Evolutionary conservation across 768 basidiomycete species (phyloP).

Genomic region (Tylopilus sp.): DNA sequence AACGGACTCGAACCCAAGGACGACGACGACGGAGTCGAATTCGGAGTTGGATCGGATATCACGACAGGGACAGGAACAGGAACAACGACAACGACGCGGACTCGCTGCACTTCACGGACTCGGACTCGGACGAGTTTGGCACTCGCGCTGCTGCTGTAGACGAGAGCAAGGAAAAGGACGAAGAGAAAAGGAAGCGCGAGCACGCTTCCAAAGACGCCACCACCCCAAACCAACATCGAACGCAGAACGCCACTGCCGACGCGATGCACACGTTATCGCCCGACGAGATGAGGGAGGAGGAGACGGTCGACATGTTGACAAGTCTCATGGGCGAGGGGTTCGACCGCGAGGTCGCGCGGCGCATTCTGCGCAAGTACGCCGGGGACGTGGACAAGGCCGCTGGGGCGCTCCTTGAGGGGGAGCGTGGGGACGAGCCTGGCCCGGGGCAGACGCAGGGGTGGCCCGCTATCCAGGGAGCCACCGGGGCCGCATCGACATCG

Average conservation of each 20-base stretch:
- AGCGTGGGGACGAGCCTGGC: conserved; percentile 37
- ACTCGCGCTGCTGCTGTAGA: not conserved
- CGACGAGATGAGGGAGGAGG: conserved; percentile 29
- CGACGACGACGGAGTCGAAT: conserved; percentile 14
- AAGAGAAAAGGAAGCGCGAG: not conserved
- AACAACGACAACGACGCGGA: not conserved
- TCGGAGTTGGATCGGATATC: conserved; percentile 13
- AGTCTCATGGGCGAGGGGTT: conserved; percentile 39
- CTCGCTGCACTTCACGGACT: conserved; percentile 14
- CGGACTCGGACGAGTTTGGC: conserved; percentile 17
- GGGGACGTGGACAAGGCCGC: conserved; percentile 57
- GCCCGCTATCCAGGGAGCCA: too few species aligned
- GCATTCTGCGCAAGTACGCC: conserved; percentile 57
- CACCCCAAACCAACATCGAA: not conserved
- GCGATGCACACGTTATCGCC: conserved; percentile 14
- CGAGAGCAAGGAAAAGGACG: not conserved
- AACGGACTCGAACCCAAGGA: not conserved
- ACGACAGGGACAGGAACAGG: not conserved
- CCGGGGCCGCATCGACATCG: too few species aligned
- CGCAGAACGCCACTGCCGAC: not conserved
- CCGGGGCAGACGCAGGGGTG: not conserved
- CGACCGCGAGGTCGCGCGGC: conserved; percentile 46
- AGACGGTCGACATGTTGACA: conserved; percentile 32
- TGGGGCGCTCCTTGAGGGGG: conserved; percentile 51
- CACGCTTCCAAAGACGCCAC: not conserved